Conservation (phyloP, 306 rosid genomes). For the Quercus bicolor region DNA sequence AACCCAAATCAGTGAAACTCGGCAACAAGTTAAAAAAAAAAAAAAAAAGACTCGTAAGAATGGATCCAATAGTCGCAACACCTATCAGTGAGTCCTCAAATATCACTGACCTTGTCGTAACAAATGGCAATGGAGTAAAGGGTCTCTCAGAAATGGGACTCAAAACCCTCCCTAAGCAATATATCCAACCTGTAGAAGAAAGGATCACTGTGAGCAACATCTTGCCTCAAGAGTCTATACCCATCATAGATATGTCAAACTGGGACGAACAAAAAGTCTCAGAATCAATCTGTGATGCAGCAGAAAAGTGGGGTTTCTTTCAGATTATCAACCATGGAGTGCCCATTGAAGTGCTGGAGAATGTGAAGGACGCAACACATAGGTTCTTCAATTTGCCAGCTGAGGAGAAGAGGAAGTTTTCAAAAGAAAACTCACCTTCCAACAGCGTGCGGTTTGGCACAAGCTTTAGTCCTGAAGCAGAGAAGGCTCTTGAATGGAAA, state of each 20-base stretch:
- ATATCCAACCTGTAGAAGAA: slow-evolving; percentile 53
- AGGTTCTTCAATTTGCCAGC: slow-evolving; percentile 42
- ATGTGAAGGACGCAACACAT: slow-evolving; percentile 44
- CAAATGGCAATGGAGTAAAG: slow-evolving; percentile 52
- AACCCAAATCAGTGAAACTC: no score
- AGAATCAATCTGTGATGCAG: slow-evolving; percentile 48
- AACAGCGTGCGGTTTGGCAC: slow-evolving; percentile 44
- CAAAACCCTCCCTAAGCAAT: slow-evolving; percentile 42
- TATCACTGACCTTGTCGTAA: slow-evolving; percentile 37
- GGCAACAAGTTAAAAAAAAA: no score
- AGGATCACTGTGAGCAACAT: slow-evolving; percentile 14
- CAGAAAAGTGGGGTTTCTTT: slow-evolving; percentile 65
- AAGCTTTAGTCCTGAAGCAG: slow-evolving; percentile 48
- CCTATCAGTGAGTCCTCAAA: slow-evolving; percentile 3
- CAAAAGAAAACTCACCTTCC: slow-evolving; percentile 35
- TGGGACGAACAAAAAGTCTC: slow-evolving; percentile 31
- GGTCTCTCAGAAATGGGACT: slow-evolving; percentile 54
- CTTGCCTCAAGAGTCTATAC: slow-evolving; percentile 31
- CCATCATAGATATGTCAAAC: slow-evolving; percentile 50
- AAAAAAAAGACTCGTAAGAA: no score
- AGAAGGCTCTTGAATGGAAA: slow-evolving; percentile 68
- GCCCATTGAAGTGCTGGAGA: slow-evolving; percentile 36
- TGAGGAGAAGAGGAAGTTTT: slow-evolving; percentile 44
- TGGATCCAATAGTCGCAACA: background rate
- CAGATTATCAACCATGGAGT: slow-evolving; percentile 60